Conservation (phyloP, 495 filamentous ascomycete genomes). For the Penicillium paxilli region DNA sequence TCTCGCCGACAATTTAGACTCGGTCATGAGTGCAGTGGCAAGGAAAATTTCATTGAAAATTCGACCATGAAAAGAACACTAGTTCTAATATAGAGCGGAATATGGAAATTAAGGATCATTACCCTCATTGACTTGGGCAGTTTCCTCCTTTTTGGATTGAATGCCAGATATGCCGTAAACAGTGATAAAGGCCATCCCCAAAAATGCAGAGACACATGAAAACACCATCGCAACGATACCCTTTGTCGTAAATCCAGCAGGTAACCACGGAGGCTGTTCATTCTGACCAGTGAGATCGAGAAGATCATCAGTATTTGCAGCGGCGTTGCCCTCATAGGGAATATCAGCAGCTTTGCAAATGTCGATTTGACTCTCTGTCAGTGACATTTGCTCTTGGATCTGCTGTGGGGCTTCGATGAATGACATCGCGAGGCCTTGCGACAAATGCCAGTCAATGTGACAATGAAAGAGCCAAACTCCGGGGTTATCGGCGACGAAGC, state of each 20-base stretch:
- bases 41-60: no score
- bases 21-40: no score
- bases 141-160: background rate
- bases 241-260: conserved; percentile 68
- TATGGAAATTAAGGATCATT: background rate
- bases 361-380: conserved; percentile 62
- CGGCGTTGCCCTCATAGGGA: conserved; percentile 67
- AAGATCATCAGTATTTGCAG: conserved; percentile 62
- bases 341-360: conserved; percentile 49
- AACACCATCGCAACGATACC: conserved; percentile 76
- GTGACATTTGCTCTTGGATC: conserved; percentile 57
- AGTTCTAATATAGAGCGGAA: background rate
- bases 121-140: background rate
- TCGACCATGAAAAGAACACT: no score
- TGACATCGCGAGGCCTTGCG: conserved; percentile 38
- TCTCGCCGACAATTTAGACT: no score
- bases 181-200: conserved; percentile 65
- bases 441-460: conserved; percentile 67
- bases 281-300: conserved; percentile 66
- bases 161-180: conserved; percentile 55
- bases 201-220: conserved; percentile 63
- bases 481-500: conserved; percentile 66
- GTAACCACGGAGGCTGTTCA: conserved; percentile 52
- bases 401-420: conserved; percentile 58
- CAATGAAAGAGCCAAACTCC: conserved; percentile 61